Conservation (phyloP, 306 rosid species). For the Gastrolobium bilobum region DNA sequence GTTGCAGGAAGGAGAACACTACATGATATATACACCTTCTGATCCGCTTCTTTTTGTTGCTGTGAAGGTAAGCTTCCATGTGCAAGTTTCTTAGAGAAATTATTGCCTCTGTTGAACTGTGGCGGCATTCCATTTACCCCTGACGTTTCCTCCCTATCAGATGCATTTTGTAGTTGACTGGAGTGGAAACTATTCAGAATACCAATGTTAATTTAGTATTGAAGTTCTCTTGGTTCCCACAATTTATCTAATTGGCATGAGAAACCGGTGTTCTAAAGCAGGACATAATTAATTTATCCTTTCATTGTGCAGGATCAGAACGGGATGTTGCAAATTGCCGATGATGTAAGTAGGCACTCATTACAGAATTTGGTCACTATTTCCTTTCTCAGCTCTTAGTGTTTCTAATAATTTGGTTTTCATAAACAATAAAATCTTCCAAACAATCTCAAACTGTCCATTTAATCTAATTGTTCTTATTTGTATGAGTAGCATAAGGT, state of each 20-base stretch:
- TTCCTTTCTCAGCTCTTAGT: conserved; percentile 20
- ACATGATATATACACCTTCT: conserved; percentile 92
- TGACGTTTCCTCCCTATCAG: background rate
- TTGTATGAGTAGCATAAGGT: conserved; percentile 9
- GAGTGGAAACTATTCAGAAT: conserved; percentile 27
- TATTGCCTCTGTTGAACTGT: conserved; percentile 19
- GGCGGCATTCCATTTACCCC: conserved; percentile 16
- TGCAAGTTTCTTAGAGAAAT: conserved; percentile 36
- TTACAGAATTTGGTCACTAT: conserved; percentile 10
- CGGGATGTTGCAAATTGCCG: conserved; percentile 85
- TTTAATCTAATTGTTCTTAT: conserved; percentile 8
- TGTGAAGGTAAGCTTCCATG: conserved; percentile 52
- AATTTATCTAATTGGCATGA: background rate
- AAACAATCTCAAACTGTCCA: conserved; percentile 3
- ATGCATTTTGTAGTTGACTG: conserved; percentile 37
- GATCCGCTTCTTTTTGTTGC: conserved; percentile 80
- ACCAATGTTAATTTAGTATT: conserved; percentile 23
- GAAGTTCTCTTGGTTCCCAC: conserved; percentile 4
- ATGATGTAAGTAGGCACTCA: conserved; percentile 75
- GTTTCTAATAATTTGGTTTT: conserved; percentile 19
- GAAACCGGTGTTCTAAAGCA: conserved; percentile 35
- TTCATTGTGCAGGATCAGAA: conserved; percentile 71
- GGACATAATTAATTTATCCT: conserved; percentile 32
- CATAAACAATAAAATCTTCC: background rate
- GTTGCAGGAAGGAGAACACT: conserved; percentile 80